Conservation (phyloP, 2,329 filamentous ascomycete genomes). For the Verruconis gallopava region DNA sequence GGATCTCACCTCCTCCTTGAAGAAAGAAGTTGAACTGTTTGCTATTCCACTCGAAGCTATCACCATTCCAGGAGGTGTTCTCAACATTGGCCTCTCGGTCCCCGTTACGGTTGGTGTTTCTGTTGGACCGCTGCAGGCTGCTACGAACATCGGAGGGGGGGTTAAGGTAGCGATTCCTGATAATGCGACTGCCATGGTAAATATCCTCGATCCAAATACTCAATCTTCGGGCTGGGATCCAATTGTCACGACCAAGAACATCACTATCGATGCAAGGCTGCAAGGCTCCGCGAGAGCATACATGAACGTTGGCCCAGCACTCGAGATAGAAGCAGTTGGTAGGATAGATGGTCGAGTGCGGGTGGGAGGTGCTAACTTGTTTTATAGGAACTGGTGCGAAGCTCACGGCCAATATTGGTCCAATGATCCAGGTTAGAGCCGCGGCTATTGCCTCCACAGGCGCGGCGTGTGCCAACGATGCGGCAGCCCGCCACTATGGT, state of each 20-base stretch:
- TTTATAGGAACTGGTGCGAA: neutral
- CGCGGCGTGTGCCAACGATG: neutral
- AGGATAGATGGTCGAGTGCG: too few species aligned
- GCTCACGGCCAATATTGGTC: neutral
- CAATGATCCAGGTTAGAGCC: neutral
- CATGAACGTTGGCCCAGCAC: neutral
- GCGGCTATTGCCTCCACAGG: neutral
- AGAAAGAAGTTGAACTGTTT: conserved; percentile 12
- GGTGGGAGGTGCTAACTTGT: too few species aligned
- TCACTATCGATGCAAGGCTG: neutral
- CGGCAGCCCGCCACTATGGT: neutral
- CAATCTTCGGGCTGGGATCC: neutral
- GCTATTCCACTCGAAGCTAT: conserved; percentile 14
- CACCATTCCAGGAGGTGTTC: conserved; percentile 14
- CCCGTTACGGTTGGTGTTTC: conserved; percentile 13
- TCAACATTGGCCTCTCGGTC: conserved; percentile 16
- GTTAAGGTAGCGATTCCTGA: neutral
- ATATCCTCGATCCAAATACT: neutral
- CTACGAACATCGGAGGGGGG: neutral
- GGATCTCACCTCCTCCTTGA: conserved; percentile 13
- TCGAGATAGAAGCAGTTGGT: neutral
- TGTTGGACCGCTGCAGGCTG: conserved; percentile 5
- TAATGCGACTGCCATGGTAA: neutral
- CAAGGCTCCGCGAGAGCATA: neutral
- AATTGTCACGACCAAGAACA: neutral